Base-by-base conservation (phyloP, 331 rosid genomes). In the Prunus yedoensis region DNA sequence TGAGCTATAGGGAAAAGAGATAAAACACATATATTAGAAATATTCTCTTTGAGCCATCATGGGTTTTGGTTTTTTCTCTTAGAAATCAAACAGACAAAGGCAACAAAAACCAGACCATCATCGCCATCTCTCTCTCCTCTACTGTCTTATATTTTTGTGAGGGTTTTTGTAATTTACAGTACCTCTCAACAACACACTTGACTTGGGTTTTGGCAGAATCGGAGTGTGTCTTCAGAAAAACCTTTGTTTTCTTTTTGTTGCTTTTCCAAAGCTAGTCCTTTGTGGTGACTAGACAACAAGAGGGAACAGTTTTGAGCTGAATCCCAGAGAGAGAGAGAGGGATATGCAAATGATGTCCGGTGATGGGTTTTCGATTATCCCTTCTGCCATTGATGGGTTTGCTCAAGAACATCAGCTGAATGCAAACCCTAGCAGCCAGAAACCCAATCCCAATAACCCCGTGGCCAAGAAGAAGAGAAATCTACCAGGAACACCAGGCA, bases 401-500 rank as follows among this genome's bases (percentile, higher is more conserved):
- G 53, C 77, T 83, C 89, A 83, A 67, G 87, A 82, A 82, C 90
- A 84, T 60, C 87, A 84, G 28, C 86, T 85, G 52, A 82, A 73
- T 72, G 60, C 81, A 66, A 90, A 76, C 86, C 88, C 93, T 78
- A 84, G 80, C 69, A 87, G 64, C 87, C 89, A 89, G 64, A 89
- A 79, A 78, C 87, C 90, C 75, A 91, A 77, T 75, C 85, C 76
- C 35, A 82, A 74, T 35, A 81, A 73, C 66, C 68, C 93, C 14
- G 76, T 25, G 16, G 54, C 80, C 72, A 93, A 93, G 87, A 93
- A 93, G 89, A 93, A 88, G 88, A 78, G 98, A 84, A 93, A 88
- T 68, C 89, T 88, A 4, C 98, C 98, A 8, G 98, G 98, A 83
- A 93, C 94, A 68, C 98, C 98, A 85, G 98, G 98, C 82, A 18